Evolutionary conservation across 2,329 filamentous ascomycete genomes (phyloP).

Genomic region (Fulvia fulva): DNA sequence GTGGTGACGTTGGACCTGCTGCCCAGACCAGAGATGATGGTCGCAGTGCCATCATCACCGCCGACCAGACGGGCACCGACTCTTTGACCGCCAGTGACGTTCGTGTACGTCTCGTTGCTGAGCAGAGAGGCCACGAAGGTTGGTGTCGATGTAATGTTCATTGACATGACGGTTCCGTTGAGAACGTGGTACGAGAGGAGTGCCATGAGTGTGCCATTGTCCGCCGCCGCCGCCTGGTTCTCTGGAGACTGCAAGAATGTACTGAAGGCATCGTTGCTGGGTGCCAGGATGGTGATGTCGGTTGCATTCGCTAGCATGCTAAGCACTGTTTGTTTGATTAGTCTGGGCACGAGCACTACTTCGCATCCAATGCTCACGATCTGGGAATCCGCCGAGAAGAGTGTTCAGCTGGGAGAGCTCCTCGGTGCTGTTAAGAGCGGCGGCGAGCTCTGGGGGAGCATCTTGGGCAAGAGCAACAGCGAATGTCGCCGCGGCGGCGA

Average conservation of each 20-base stretch:
- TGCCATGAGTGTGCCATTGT: constrained; percentile 38
- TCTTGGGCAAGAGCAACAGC: constrained; percentile 29
- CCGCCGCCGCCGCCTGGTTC: constrained; percentile 34
- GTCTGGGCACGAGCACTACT: too few relatives aligned
- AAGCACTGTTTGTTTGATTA: constrained; percentile 25
- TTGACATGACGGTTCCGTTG: constrained; percentile 46
- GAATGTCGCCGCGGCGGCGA: constrained; percentile 36
- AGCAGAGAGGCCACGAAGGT: constrained; percentile 49
- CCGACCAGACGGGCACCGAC: constrained; percentile 7
- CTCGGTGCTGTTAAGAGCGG: constrained; percentile 31
- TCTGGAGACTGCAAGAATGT: constrained; percentile 24
- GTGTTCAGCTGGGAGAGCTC: constrained; percentile 16
- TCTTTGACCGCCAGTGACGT: constrained; percentile 59
- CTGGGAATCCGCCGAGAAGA: constrained; percentile 12
- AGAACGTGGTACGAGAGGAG: constrained; percentile 58
- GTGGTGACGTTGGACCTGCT: constrained; percentile 47
- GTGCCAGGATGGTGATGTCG: constrained; percentile 58
- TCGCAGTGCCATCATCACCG: constrained; percentile 40
- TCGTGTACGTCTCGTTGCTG: constrained; percentile 50
- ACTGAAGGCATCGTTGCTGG: constrained; percentile 50
- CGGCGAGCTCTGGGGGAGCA: constrained; percentile 34
- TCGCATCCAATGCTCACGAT: constrained; percentile 4
- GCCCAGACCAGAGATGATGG: constrained; percentile 52
- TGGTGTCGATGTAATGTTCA: constrained; percentile 36
- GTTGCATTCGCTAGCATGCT: constrained; percentile 29